Evolutionary conservation across 2,329 filamentous ascomycete species (phyloP).

Genomic region (Dryadomyces quercivorus): DNA sequence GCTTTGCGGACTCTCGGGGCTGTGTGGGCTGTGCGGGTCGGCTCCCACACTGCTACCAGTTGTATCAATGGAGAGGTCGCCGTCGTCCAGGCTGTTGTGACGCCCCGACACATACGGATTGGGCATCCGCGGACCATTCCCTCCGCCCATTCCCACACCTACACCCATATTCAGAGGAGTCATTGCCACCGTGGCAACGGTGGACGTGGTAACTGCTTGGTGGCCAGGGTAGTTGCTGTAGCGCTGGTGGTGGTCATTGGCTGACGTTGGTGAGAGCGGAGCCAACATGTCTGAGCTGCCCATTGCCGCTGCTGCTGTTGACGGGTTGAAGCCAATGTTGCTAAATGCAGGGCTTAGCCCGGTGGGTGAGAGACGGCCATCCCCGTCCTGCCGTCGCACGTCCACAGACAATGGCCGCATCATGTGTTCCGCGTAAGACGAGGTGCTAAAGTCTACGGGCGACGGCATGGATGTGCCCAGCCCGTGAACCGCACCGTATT

Average conservation of each 20-base stretch:
- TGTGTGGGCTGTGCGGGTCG: neutral
- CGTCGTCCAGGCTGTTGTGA: constrained; percentile 31
- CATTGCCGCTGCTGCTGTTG: constrained; percentile 26
- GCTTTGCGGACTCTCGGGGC: neutral
- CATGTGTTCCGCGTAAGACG: constrained; percentile 46
- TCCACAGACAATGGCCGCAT: constrained; percentile 59
- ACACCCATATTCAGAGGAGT: neutral
- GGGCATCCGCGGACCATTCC: constrained; percentile 26
- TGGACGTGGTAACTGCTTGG: neutral
- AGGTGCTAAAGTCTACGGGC: constrained; percentile 33
- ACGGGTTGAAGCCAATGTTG: constrained; percentile 48
- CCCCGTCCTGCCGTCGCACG: constrained; percentile 48
- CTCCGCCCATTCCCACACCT: neutral
- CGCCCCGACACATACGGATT: constrained; percentile 35
- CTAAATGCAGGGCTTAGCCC: constrained; percentile 57
- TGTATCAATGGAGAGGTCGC: constrained; percentile 16
- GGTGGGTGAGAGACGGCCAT: constrained; percentile 49
- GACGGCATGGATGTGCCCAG: constrained; percentile 35
- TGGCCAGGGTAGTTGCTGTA: constrained; percentile 37
- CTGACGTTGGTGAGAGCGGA: constrained; percentile 41
- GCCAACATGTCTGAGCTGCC: constrained; percentile 42
- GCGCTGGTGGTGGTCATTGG: constrained; percentile 26
- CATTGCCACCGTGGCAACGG: neutral
- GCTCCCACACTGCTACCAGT: neutral
- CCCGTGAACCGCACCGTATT: constrained; percentile 49